Conservation (phyloP, 768 basidiomycete genomes). For the Leccinum arenicola region DNA sequence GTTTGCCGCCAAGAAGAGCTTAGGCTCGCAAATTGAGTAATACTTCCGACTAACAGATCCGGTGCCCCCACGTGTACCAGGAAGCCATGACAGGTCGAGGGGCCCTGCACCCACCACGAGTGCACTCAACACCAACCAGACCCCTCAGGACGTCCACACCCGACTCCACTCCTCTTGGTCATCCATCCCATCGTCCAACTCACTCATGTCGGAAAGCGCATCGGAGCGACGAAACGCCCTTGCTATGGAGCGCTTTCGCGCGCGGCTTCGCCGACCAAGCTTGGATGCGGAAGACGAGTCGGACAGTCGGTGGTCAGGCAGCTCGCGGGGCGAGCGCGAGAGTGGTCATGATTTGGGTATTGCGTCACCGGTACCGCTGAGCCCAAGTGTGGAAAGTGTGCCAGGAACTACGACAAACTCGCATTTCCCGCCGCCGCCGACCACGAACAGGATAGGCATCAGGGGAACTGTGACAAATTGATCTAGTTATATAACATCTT, state of each 20-base stretch:
- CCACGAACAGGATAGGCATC: too few species aligned
- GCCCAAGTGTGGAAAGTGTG: slow-evolving; percentile 14
- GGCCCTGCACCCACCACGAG: slow-evolving; percentile 11
- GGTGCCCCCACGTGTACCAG: slow-evolving; percentile 11
- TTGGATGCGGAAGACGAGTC: slow-evolving; percentile 25
- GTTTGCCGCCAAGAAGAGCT: background rate
- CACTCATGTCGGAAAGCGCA: slow-evolving; percentile 43
- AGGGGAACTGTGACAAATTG: too few species aligned
- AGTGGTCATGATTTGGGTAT: slow-evolving; percentile 8
- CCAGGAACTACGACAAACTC: slow-evolving; percentile 6
- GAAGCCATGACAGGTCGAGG: slow-evolving; percentile 14
- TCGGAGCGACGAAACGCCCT: slow-evolving; percentile 39
- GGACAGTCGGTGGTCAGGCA: slow-evolving; percentile 23
- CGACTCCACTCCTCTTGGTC: slow-evolving; percentile 28
- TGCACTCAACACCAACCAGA: slow-evolving; percentile 3
- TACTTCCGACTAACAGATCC: slow-evolving; percentile 14
- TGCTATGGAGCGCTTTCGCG: slow-evolving; percentile 36
- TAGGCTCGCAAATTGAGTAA: slow-evolving; percentile 3
- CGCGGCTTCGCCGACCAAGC: slow-evolving; percentile 19
- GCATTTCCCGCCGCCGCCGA: slow-evolving; percentile 5
- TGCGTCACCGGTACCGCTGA: slow-evolving; percentile 13
- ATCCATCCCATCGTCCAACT: slow-evolving; percentile 36
- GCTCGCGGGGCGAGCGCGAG: slow-evolving; percentile 16
- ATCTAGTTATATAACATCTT: too few species aligned
- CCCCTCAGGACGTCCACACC: slow-evolving; percentile 12